Conservation (phyloP, 164 flowering plant genomes). For the Vitis cinerea region DNA sequence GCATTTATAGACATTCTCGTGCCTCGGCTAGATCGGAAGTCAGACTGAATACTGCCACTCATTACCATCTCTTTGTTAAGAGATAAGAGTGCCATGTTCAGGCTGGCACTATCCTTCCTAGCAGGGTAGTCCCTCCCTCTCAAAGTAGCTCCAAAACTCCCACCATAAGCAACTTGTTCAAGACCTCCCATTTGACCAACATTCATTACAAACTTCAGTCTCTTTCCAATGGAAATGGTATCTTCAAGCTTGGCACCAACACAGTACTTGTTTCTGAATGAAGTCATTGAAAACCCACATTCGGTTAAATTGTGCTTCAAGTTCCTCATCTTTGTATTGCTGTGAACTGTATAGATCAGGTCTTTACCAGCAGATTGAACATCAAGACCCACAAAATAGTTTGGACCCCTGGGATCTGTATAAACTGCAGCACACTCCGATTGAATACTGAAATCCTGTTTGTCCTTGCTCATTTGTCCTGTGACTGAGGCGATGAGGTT, state of each 20-base stretch:
- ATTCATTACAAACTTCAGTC: constrained; percentile 59
- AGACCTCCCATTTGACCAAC: constrained; percentile 61
- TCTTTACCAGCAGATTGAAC: constrained; percentile 71
- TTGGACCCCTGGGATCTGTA: constrained; percentile 41
- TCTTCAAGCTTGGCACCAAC: constrained; percentile 82
- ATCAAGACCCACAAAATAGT: constrained; percentile 54
- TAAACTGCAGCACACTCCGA: constrained; percentile 62
- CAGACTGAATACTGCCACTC: constrained; percentile 62
- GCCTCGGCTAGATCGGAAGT: constrained; percentile 54
- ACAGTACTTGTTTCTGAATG: constrained; percentile 57
- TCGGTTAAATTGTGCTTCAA: constrained; percentile 56
- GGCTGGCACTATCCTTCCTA: constrained; percentile 56
- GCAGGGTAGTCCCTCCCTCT: constrained; percentile 86
- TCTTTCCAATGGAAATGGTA: constrained; percentile 55
- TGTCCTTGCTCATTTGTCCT: constrained; percentile 91
- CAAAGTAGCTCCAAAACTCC: constrained; percentile 63
- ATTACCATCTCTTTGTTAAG: constrained; percentile 67
- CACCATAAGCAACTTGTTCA: constrained; percentile 78
- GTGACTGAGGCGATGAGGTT: constrained; percentile 49
- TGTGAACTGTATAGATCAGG: constrained; percentile 56
- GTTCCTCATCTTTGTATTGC: constrained; percentile 57
- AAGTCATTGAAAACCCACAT: constrained; percentile 73
- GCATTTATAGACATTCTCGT: constrained; percentile 59
- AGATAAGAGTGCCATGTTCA: constrained; percentile 62
- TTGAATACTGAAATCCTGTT: constrained; percentile 71